phyloP scores from a whole-genome alignment of 78 protist species.

The Tieghemostelium lacteum region DNA sequence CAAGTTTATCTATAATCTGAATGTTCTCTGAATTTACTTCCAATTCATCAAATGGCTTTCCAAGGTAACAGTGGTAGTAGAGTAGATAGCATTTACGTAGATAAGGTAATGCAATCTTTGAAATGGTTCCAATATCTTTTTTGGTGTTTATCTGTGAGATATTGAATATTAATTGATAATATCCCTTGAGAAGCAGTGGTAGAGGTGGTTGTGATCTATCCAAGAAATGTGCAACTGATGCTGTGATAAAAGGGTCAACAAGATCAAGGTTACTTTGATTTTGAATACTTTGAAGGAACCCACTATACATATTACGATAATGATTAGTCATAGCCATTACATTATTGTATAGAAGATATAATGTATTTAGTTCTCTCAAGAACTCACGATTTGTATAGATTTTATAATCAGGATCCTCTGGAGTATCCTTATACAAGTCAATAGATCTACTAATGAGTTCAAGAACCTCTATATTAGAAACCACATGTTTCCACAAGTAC shows the following conservation, averaged over 20 bases:
- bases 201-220: background rate
- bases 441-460: conserved; percentile 22
- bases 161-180: background rate
- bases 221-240: background rate
- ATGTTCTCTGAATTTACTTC: background rate
- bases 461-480: conserved; percentile 31
- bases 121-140: background rate
- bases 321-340: background rate
- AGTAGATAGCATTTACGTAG: conserved; percentile 39
- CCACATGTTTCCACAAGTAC: conserved; percentile 19
- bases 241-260: background rate
- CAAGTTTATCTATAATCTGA: background rate
- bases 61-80: conserved; percentile 11
- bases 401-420: background rate
- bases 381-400: conserved; percentile 31
- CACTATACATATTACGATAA: background rate
- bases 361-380: conserved; percentile 18
- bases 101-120: conserved; percentile 3
- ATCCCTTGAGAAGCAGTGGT: background rate
- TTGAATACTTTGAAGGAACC: background rate
- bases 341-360: conserved; percentile 12
- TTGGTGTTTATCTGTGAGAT: background rate
- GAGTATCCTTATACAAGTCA: background rate
- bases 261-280: no score
- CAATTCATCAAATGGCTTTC: background rate